A percentile compares a stretch with the other conserved stretches of the same genome.
Evolutionary conservation across 495 filamentous ascomycete species (phyloP).

Genomic region (Xylaria curta): DNA sequence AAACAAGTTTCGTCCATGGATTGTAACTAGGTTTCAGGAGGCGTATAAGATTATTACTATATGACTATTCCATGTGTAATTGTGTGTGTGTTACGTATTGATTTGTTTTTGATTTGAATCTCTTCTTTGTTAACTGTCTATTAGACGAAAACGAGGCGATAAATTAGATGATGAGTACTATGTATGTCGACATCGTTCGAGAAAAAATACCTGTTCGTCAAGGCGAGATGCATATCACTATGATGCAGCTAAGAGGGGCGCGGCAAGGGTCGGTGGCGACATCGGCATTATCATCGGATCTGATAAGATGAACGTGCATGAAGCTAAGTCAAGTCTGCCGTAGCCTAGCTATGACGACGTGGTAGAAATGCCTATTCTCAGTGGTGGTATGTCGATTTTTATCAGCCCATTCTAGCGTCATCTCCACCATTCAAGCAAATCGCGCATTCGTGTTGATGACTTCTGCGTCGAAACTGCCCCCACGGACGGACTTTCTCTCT

Average conservation of each 20-base stretch:
- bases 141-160: neutral
- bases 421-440: conserved; percentile 23
- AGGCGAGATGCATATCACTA: conserved; percentile 27
- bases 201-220: neutral
- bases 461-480: conserved; percentile 7
- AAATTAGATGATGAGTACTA: neutral
- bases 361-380: neutral
- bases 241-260: conserved; percentile 32
- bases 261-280: conserved; percentile 38
- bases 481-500: neutral
- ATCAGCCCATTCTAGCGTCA: conserved; percentile 15
- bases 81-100: neutral
- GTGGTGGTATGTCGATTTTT: conserved; percentile 15
- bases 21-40: neutral
- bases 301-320: conserved; percentile 54
- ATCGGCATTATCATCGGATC: conserved; percentile 60
- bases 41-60: neutral
- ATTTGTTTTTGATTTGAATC: neutral
- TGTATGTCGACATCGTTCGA: neutral
- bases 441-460: conserved; percentile 13
- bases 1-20: neutral
- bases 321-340: conserved; percentile 24
- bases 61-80: neutral
- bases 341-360: conserved; percentile 33
- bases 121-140: neutral